These are phyloP conservation scores for Daldinia loculata DNA, from an alignment of 495 filamentous ascomycete genomes.

Conservation along the genomic window DNA sequence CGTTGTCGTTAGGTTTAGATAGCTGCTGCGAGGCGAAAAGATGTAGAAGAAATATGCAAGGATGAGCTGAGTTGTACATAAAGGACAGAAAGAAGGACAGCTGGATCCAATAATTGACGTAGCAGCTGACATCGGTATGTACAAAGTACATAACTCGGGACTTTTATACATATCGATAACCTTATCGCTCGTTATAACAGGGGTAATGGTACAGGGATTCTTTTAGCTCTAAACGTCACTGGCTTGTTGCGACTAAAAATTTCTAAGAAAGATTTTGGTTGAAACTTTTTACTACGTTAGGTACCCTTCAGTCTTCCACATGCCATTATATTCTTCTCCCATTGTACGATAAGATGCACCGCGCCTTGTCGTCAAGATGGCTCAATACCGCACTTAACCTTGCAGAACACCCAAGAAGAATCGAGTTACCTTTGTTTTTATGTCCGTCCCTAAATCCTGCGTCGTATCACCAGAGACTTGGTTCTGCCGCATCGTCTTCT, in stretches of 20 bases:
- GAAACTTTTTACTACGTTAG: background rate
- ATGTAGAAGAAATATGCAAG: slow-evolving; percentile 15
- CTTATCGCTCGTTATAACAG: slow-evolving; percentile 14
- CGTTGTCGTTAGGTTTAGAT: too few relatives aligned
- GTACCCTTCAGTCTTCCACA: background rate
- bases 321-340: slow-evolving; percentile 16
- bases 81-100: slow-evolving; percentile 18
- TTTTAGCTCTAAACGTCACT: slow-evolving; percentile 23
- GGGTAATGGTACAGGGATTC: background rate
- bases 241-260: slow-evolving; percentile 13
- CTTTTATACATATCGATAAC: slow-evolving; percentile 32
- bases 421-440: slow-evolving; percentile 54
- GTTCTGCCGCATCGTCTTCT: slow-evolving; percentile 22
- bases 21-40: background rate
- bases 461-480: slow-evolving; percentile 24
- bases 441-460: slow-evolving; percentile 50
- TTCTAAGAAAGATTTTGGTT: background rate
- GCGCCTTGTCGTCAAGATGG: slow-evolving; percentile 56
- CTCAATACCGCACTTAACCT: slow-evolving; percentile 52
- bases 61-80: slow-evolving; percentile 9
- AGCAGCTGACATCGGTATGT: slow-evolving; percentile 18
- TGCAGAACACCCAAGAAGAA: slow-evolving; percentile 45
- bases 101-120: slow-evolving; percentile 37
- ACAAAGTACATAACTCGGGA: slow-evolving; percentile 9
- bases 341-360: slow-evolving; percentile 53